Base-by-base conservation (phyloP, 345 rosid species). In the Odontarrhena argentea region DNA sequence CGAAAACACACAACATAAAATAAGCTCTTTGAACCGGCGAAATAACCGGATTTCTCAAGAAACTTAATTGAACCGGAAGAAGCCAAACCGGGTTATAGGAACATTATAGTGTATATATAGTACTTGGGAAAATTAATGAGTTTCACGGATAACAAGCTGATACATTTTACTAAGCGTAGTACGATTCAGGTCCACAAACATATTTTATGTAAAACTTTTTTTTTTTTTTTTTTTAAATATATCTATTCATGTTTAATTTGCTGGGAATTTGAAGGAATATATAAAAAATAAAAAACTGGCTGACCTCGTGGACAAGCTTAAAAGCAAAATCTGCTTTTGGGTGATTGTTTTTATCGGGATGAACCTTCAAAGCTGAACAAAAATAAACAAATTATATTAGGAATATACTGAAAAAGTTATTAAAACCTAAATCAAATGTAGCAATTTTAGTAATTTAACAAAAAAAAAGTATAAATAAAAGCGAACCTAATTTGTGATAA, bases 291-390 rank as follows among this genome's bases (percentile, higher is more conserved):
- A 2, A 10, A 54, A 73, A 14, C 32, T 61, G 37, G 70, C 83
- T 76, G 68, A 93, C 99, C 99, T 94, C 88, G 34, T 86, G 82
- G 45, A 91, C 75, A 55, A 94, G 96, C 82, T 87, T 94, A 85
- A 94, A 94, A 2, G 99, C 99, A 66, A 79, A 15, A 58, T 85
- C 99, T 38, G 99, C 91, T 55, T 84, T 82, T 4, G 90, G 96
- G 53, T 91, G 96, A 42, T 70, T 77, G 71, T 94, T 94, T 85
- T 94, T 94, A 68, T 94, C 99, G 0, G 99, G 99, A 66, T 94
- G 99, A 79, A 88, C 78, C 73, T 84, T 96, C 84, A 94, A 69
- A 74, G 96, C 99, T 91, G 84, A 65, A 14, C 14, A 60, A 42
- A 38, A 7, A 15, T 12, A 49, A 18, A 26, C 54, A 12, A 34